phyloP scores from a whole-genome alignment of 306 rosid genomes.

The Dalbergia cultrata region DNA sequence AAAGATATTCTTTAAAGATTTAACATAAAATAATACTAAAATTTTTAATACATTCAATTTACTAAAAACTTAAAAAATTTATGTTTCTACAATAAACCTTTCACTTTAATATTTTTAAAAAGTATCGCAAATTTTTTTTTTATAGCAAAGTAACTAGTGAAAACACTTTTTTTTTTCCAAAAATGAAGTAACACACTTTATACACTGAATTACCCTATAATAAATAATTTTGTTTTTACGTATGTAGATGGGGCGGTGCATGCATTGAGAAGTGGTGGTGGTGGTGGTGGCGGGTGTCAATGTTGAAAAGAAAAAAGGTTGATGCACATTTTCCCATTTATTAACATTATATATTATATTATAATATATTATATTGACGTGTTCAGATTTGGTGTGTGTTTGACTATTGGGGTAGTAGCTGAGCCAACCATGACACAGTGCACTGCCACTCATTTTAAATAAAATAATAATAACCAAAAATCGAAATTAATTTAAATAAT shows the following conservation, averaged over 20 bases:
- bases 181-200: no score
- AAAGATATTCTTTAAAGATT: no score
- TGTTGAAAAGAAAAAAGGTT: neutral
- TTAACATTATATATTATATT: slow-evolving; percentile 3
- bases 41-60: no score
- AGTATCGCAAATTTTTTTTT: no score
- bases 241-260: neutral
- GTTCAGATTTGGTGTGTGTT: slow-evolving; percentile 47
- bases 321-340: neutral
- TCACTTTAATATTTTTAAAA: no score
- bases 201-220: neutral
- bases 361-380: neutral
- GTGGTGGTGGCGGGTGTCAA: neutral
- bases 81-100: no score
- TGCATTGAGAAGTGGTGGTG: neutral
- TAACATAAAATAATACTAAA: no score
- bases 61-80: no score
- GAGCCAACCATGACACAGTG: slow-evolving; percentile 49
- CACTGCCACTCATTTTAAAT: neutral
- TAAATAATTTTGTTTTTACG: neutral
- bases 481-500: neutral
- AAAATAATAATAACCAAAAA: neutral
- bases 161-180: no score
- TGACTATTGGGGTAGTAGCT: slow-evolving; percentile 41
- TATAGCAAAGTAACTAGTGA: no score